Base-by-base conservation (phyloP, 106 monocot genomes). In the Gastrodia elata region DNA sequence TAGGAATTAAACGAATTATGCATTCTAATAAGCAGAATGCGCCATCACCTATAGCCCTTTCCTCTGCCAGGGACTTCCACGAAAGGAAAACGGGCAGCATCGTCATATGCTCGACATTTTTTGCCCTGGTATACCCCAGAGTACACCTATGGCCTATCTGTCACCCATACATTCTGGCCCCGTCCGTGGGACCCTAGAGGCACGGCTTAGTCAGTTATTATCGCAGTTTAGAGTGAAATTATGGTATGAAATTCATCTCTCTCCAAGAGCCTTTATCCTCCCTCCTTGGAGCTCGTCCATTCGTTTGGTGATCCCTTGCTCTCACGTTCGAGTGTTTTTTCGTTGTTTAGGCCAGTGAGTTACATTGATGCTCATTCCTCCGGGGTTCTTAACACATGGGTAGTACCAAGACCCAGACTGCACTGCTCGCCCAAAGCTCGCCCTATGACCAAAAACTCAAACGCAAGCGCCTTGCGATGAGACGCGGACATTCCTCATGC, bases 321-420 rank as follows among this genome's bases (percentile, higher is more conserved):
- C 79, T 80, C 74, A 80, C 9, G 39, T 74, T 80, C 68, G 79
- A 80, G 79, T 80, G 74, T 80, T 80, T 74, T 68, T 67, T 65
- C 79, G 18, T 80, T 56, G 37, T 80, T 80, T 80, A 74, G 68
- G 74, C 68, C 68, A 36, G 68, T 74, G 38, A 74, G 73, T 73
- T 8, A 44, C 2, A 44, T 44, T 44, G 44, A 44, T 57, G 57
- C 36, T 73, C 57, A 73, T 56, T 58, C 71, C 41, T 71, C 43
- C 37, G 38, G 24, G 57, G 49, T 56, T 73, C 38, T 73, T 73
- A n/a, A 24, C 73, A 73, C 57, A 0, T 73, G 73, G 73, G 58
- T 73, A 73, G 73, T 73, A 73, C 56, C 57, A 72, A 15, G 72
- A 72, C 18, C 43, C 13, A 15, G 70, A 70, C 38, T 70, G 41